Evolutionary conservation across 441 rosid genomes (phyloP).

Genomic region (Theobroma grandiflorum): DNA sequence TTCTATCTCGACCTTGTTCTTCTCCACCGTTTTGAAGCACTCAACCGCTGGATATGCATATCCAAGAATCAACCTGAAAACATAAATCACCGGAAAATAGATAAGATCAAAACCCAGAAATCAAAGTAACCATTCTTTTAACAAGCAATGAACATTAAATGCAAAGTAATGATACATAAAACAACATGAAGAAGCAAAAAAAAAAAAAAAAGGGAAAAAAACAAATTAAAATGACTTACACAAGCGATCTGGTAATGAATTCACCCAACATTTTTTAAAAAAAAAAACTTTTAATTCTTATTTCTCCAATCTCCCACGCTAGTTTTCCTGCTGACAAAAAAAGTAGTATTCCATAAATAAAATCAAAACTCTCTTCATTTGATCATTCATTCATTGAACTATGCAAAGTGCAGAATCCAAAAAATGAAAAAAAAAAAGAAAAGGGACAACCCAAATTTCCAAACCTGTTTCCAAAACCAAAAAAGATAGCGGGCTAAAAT

Average conservation of each 20-base stretch:
- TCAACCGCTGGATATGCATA: constrained; percentile 85
- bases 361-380: neutral
- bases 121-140: neutral
- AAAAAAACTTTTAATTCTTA: neutral
- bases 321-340: constrained; percentile 34
- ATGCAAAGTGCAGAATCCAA: neutral
- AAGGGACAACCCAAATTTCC: neutral
- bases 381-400: neutral
- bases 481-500: neutral
- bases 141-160: neutral
- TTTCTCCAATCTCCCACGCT: constrained; percentile 17
- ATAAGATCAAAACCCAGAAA: neutral
- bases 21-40: constrained; percentile 80
- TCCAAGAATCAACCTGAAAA: constrained; percentile 69
- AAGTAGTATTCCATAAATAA: neutral
- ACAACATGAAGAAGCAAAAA: neutral
- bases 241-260: constrained; percentile 58
- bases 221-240: constrained; percentile 40
- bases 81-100: neutral
- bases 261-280: constrained; percentile 61
- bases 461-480: constrained; percentile 5
- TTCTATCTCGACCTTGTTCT: constrained; percentile 59
- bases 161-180: neutral
- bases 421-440: neutral
- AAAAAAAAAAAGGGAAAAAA: neutral